Percentiles rank a stretch among this genome's conserved stretches.
Evolutionary conservation across 148 eudicot genomes (phyloP).

Genomic region (Spergularia marina): DNA sequence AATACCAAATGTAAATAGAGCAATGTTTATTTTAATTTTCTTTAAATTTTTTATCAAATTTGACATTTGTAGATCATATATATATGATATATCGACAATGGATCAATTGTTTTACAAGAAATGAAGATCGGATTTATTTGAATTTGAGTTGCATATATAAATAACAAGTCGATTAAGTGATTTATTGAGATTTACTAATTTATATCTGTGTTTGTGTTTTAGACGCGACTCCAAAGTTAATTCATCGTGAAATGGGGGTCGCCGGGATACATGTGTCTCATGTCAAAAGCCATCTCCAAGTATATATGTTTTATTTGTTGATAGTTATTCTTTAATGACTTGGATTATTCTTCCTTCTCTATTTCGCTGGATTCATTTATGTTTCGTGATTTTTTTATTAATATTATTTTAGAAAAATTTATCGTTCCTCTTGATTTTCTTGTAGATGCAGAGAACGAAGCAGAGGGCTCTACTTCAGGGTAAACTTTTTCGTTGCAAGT

Average conservation of each 20-base stretch:
- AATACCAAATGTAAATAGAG: too few relatives aligned
- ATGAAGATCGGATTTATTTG: not conserved
- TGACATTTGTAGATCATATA: too few relatives aligned
- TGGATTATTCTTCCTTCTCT: not conserved
- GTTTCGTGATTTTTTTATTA: not conserved
- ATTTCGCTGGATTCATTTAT: not conserved
- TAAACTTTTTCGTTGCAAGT: not conserved
- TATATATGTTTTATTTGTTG: not conserved
- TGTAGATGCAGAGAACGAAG: constrained; percentile 21
- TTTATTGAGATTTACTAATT: too few relatives aligned
- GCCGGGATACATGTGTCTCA: constrained; percentile 20
- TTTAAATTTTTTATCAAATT: too few relatives aligned
- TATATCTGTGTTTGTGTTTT: not conserved
- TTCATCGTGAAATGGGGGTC: constrained; percentile 15
- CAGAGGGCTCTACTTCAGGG: constrained; percentile 11
- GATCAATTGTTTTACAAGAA: too few relatives aligned
- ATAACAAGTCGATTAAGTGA: not conserved
- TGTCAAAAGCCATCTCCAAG: constrained; percentile 32
- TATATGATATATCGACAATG: too few relatives aligned
- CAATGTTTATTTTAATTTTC: too few relatives aligned
- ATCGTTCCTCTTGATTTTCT: not conserved
- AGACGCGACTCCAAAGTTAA: constrained; percentile 26
- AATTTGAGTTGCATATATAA: not conserved
- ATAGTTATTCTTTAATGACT: not conserved
- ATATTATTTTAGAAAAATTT: not conserved